These are phyloP conservation scores for Tubosaeta sp. DNA, from an alignment of 768 basidiomycete genomes.

Conservation along the genomic window DNA sequence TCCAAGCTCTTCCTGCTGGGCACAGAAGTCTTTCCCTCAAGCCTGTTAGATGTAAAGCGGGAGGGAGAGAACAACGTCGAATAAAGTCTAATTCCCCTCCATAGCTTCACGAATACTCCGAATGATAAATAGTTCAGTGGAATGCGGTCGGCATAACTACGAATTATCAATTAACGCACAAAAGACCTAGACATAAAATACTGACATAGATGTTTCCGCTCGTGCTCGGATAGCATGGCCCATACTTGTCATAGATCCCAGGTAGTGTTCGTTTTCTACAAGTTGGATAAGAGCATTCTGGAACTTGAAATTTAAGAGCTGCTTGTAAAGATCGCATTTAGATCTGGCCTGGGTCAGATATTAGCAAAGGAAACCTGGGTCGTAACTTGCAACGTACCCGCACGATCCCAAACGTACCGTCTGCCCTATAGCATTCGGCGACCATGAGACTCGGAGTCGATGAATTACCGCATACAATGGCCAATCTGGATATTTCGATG, in stretches of 20 bases:
- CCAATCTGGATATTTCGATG: slow-evolving; percentile 71
- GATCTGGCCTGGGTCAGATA: slow-evolving; percentile 61
- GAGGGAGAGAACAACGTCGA: slow-evolving; percentile 28
- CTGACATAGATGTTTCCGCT: slow-evolving; percentile 42
- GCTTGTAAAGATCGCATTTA: slow-evolving; percentile 78
- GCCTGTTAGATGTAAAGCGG: neutral
- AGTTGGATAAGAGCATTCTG: slow-evolving; percentile 58
- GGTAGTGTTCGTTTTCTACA: slow-evolving; percentile 73
- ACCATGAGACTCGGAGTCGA: slow-evolving; percentile 83
- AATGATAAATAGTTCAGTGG: slow-evolving; percentile 37
- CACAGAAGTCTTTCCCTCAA: neutral
- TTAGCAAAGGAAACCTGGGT: slow-evolving; percentile 5
- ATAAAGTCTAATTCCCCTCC: slow-evolving; percentile 51
- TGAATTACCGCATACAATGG: slow-evolving; percentile 79
- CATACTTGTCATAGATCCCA: slow-evolving; percentile 57
- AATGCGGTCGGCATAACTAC: slow-evolving; percentile 25
- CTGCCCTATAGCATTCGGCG: slow-evolving; percentile 70
- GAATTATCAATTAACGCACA: slow-evolving; percentile 6
- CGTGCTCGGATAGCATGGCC: slow-evolving; percentile 61
- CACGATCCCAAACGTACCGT: slow-evolving; percentile 77
- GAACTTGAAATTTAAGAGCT: slow-evolving; percentile 69
- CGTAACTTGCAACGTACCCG: slow-evolving; percentile 44
- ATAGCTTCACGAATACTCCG: slow-evolving; percentile 44
- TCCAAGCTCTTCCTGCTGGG: slow-evolving; percentile 35
- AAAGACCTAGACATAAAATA: neutral